A percentile compares a stretch with the other conserved stretches of the same genome.
These are phyloP conservation scores for Forsythia suspensa DNA, from an alignment of 257 asterid genomes.

Conservation along the genomic window DNA sequence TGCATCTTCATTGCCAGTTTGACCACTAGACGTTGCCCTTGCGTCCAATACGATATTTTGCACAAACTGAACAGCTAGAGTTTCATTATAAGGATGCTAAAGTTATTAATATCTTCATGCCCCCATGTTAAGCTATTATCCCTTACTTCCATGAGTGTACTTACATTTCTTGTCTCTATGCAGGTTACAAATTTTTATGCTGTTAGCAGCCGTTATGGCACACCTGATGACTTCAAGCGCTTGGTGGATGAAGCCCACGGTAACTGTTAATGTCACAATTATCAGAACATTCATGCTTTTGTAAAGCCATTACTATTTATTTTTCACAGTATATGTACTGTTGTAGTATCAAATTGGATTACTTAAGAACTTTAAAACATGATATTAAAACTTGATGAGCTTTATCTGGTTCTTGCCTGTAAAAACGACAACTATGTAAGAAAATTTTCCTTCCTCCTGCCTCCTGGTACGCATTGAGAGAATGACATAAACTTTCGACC, in stretches of 20 bases:
- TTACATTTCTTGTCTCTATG: conserved; percentile 17
- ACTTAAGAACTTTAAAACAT: conserved; percentile 5
- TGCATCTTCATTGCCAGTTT: background rate
- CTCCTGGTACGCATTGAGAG: background rate
- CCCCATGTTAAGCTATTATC: background rate
- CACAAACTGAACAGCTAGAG: background rate
- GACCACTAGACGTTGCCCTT: background rate
- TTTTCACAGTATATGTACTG: conserved; percentile 13
- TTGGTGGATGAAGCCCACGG: conserved; percentile 99
- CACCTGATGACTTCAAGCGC: conserved; percentile 94
- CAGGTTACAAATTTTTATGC: conserved; percentile 96
- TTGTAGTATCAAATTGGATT: conserved; percentile 18
- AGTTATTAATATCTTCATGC: background rate
- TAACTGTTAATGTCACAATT: conserved; percentile 29
- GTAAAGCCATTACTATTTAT: background rate
- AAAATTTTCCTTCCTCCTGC: background rate
- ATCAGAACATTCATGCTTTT: background rate
- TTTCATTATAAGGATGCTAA: background rate
- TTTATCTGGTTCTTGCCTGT: conserved; percentile 2
- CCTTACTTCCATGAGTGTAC: background rate
- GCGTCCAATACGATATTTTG: background rate
- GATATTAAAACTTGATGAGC: conserved; percentile 12
- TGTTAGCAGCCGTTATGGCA: conserved; percentile 95
- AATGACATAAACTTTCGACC: background rate
- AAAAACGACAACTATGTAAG: conserved; percentile 10